Evolutionary conservation across 176 grass and related monocot species (phyloP), one percentile per base, ranked within the genome.

Genomic region (Pontederia crassipes): DNA sequence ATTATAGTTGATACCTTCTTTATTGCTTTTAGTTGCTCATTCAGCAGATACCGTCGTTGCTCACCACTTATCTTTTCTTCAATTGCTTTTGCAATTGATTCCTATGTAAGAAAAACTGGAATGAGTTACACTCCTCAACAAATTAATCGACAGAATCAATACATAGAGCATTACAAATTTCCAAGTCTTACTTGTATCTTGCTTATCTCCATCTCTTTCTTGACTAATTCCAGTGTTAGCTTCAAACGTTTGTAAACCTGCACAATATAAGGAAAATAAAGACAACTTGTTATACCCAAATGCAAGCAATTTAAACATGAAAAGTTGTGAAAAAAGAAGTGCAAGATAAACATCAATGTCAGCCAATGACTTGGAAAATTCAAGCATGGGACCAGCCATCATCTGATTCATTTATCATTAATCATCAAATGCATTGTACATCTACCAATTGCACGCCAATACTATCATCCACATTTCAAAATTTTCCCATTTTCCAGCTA

Each of bases 51-150:
- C 18, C 93, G 93, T 0, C 93, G 81, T 68, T 97, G 93, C 83
- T 97, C 93, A 55, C 93, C 87, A 40, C 93, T 97, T 83, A 97
- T 88, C 73, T 97, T 97, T 75, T 97, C 93, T 80, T 97, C 93
- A 57, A 97, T 97, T 60, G 93, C 93, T 85, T 87, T 97, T 77
- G 93, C 93, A 56, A 97, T 97, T 77, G 93, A 85, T 97, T 97
- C 83, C 93, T 97, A 79, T 20, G 20, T 24, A 24, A 65, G 80
- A 51, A 15, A 50, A 28, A 18, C 62, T 11, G 28, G 53, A 27
- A 59, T 51, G 15, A 50, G 48, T 17, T 47, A 8, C 80, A 50
- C 20, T 64, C 57, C 11, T 35, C 66, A 78, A 28, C 48, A 77
- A 14, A 52, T 5, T 24, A 74, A 56, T 62, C 50, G 18, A 72